Conservation (phyloP, 148 eudicot species). For the Talinum fruticosum region DNA sequence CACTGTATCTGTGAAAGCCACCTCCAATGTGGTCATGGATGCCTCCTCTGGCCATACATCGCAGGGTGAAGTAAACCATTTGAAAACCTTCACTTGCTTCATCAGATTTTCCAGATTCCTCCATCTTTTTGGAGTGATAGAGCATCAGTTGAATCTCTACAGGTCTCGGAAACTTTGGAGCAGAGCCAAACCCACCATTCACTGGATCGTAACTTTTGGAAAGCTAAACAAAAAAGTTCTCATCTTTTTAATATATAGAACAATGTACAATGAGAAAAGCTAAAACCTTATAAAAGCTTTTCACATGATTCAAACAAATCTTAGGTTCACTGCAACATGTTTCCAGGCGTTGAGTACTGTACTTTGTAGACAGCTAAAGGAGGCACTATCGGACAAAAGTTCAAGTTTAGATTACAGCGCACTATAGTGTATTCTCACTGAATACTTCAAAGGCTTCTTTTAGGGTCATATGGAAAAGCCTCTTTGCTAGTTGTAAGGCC, state of each 20-base stretch:
- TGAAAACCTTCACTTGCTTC: constrained; percentile 54
- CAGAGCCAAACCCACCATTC: constrained; percentile 87
- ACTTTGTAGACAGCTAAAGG: background rate
- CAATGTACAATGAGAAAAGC: background rate
- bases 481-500: background rate
- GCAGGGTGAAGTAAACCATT: constrained; percentile 67
- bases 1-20: constrained; percentile 99
- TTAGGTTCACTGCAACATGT: background rate
- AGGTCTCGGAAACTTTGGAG: constrained; percentile 94
- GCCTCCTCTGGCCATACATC: constrained; percentile 93
- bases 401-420: background rate
- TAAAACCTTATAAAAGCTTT: background rate
- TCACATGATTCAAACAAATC: background rate
- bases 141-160: constrained; percentile 85
- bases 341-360: background rate
- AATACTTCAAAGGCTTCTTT: background rate
- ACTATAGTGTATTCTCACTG: background rate
- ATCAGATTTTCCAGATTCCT: constrained; percentile 42
- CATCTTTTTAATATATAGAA: background rate
- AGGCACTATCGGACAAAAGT: background rate
- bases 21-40: constrained; percentile 96
- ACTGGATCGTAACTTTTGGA: constrained; percentile 65
- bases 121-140: constrained; percentile 59
- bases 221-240: constrained; percentile 42
- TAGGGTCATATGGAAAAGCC: background rate